phyloP scores from a whole-genome alignment of 1,139 yeast genomes.

The Saccharomycopsis hybrid region DNA sequence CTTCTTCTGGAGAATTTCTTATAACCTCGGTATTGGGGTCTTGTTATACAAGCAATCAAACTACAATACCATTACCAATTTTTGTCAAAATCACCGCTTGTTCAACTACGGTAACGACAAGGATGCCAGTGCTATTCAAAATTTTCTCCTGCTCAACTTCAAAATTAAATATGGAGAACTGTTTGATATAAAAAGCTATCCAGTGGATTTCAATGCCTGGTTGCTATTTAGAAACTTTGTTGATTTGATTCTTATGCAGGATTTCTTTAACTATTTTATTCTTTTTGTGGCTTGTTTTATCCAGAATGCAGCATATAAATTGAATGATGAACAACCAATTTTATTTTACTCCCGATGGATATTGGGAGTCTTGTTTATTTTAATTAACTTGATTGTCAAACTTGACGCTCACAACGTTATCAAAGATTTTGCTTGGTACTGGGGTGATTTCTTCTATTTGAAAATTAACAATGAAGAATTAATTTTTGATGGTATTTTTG shows the following conservation, averaged over 20 bases:
- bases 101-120: conserved; percentile 33
- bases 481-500: conserved; percentile 86
- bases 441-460: conserved; percentile 90
- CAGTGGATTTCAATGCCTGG: conserved; percentile 83
- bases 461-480: conserved; percentile 68
- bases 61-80: conserved; percentile 46
- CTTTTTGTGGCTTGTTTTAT: conserved; percentile 57
- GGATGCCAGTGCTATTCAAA: conserved; percentile 30
- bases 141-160: conserved; percentile 43
- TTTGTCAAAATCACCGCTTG: conserved; percentile 43
- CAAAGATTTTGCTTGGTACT: conserved; percentile 90
- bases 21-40: conserved; percentile 76
- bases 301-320: conserved; percentile 22
- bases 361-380: conserved; percentile 32
- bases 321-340: conserved; percentile 30
- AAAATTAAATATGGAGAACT: conserved; percentile 53
- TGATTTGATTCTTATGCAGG: conserved; percentile 80
- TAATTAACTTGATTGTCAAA: conserved; percentile 40
- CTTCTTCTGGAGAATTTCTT: conserved; percentile 69
- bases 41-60: conserved; percentile 65
- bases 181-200: conserved; percentile 46
- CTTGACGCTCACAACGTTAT: conserved; percentile 85
- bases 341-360: conserved; percentile 34
- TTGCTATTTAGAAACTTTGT: conserved; percentile 72
- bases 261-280: conserved; percentile 70